A percentile compares a stretch with the other conserved stretches of the same genome.
phyloP scores from a whole-genome alignment of 140 eudicot species.

The Stevia rebaudiana region DNA sequence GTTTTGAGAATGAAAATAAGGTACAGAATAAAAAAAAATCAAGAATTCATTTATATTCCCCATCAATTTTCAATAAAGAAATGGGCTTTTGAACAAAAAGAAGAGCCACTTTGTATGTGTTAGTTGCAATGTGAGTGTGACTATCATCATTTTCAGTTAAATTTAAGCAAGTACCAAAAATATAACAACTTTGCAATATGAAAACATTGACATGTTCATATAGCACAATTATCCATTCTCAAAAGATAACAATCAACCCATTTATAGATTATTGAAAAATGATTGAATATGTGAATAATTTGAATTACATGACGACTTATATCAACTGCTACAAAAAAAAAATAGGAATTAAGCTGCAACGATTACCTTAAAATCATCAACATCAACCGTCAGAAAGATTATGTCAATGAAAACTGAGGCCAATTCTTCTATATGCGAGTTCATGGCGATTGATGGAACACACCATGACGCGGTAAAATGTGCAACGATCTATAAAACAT shows the following conservation, averaged over 20 bases:
- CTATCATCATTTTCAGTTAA: neutral
- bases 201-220: neutral
- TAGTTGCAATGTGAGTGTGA: neutral
- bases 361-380: constrained; percentile 69
- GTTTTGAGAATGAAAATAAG: constrained; percentile 8
- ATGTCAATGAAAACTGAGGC: constrained; percentile 44
- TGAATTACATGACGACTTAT: neutral
- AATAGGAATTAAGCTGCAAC: neutral
- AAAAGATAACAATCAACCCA: neutral
- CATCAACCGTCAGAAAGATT: constrained; percentile 56
- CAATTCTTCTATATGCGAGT: constrained; percentile 40
- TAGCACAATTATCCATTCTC: neutral
- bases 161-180: neutral
- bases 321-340: neutral
- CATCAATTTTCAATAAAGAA: constrained; percentile 9
- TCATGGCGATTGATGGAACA: constrained; percentile 74
- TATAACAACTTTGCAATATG: neutral
- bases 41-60: constrained; percentile 18
- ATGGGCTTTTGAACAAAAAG: constrained; percentile 10
- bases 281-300: neutral
- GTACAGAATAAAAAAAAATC: neutral
- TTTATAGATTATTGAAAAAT: neutral
- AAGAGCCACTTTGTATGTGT: neutral
- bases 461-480: constrained; percentile 88
- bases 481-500: constrained; percentile 47